Evolutionary conservation across 2,329 filamentous ascomycete species (phyloP).

Genomic region (Colletotrichum tanaceti): DNA sequence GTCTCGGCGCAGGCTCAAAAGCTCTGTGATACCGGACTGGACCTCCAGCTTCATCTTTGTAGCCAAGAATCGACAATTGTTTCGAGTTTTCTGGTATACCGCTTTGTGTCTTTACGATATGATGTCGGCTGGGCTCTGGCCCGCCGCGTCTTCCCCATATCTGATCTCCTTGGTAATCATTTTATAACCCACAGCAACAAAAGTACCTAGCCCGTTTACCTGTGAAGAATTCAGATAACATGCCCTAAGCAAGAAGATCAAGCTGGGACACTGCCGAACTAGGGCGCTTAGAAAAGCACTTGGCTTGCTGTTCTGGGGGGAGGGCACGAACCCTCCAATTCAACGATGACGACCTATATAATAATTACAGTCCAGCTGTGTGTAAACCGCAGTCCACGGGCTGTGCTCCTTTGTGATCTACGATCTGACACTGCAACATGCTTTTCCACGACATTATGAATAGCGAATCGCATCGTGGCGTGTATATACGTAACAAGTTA

Average conservation of each 20-base stretch:
- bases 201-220: background rate
- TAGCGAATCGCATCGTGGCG: slow-evolving; percentile 32
- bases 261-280: background rate
- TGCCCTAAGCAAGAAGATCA: background rate
- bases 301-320: slow-evolving; percentile 9
- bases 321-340: background rate
- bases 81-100: background rate
- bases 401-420: slow-evolving; percentile 29
- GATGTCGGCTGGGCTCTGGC: background rate
- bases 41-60: background rate
- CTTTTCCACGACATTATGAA: slow-evolving; percentile 10
- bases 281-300: slow-evolving; percentile 3
- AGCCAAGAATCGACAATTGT: background rate
- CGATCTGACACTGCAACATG: slow-evolving; percentile 33
- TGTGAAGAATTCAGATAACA: background rate
- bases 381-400: slow-evolving; percentile 15
- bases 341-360: background rate
- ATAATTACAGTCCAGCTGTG: background rate
- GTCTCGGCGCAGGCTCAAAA: background rate
- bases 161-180: too few relatives aligned
- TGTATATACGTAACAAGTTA: background rate
- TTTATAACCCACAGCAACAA: too few relatives aligned
- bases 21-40: background rate
- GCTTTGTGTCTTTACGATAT: background rate
- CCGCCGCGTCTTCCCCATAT: background rate